Evolutionary conservation across 2,329 filamentous ascomycete genomes (phyloP).

Genomic region (Atkinsonella texensis): DNA sequence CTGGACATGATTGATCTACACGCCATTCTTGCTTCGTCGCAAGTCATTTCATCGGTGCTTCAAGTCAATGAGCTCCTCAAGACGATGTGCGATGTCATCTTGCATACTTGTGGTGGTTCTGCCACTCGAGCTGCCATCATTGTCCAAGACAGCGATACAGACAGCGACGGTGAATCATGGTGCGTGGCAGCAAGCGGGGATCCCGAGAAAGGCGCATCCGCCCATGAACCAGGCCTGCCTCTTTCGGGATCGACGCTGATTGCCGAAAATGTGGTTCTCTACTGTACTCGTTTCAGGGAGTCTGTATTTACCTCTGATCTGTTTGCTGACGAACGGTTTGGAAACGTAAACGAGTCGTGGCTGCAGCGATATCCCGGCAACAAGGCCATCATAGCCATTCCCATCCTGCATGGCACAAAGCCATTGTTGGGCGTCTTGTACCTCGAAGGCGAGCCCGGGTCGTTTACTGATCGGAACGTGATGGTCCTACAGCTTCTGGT

Average conservation of each 20-base stretch:
- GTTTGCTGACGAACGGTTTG: slow-evolving; percentile 63
- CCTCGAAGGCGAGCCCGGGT: slow-evolving; percentile 60
- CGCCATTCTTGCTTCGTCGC: slow-evolving; percentile 66
- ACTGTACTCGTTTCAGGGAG: slow-evolving; percentile 66
- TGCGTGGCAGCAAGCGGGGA: slow-evolving; percentile 63
- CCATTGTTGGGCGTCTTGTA: slow-evolving; percentile 63
- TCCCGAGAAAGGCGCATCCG: slow-evolving; percentile 54
- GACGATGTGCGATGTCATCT: slow-evolving; percentile 71
- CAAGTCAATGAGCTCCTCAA: slow-evolving; percentile 64
- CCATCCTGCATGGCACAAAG: slow-evolving; percentile 61
- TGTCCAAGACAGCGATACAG: slow-evolving; percentile 51
- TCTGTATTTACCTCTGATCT: slow-evolving; percentile 63
- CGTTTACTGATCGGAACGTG: slow-evolving; percentile 63
- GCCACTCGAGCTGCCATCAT: slow-evolving; percentile 64
- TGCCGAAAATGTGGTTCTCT: slow-evolving; percentile 66
- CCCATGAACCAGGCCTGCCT: slow-evolving; percentile 53
- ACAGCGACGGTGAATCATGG: slow-evolving; percentile 41
- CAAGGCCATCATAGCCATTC: slow-evolving; percentile 67
- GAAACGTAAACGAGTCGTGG: slow-evolving; percentile 61
- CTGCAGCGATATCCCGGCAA: slow-evolving; percentile 55
- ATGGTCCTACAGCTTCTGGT: slow-evolving; percentile 59
- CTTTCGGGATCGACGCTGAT: slow-evolving; percentile 55
- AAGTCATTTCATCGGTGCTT: slow-evolving; percentile 68
- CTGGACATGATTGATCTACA: slow-evolving; percentile 76
- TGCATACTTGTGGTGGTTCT: slow-evolving; percentile 61